A percentile compares a stretch with the other conserved stretches of the same genome.
phyloP scores from a whole-genome alignment of 805 yeast genomes.

The Schizosaccharomyces cryophilus region DNA sequence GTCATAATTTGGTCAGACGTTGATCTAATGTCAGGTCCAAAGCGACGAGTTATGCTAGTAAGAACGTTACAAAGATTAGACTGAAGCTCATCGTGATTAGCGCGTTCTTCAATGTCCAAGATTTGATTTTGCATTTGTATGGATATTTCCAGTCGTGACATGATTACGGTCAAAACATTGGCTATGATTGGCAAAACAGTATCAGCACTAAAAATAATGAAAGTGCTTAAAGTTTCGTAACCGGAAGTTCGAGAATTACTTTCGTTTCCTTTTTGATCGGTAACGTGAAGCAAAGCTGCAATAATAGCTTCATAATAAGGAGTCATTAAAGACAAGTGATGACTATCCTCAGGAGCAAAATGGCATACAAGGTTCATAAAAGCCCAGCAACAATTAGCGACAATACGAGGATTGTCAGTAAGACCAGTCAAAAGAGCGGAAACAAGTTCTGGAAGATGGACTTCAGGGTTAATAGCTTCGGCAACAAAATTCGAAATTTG shows the following conservation, averaged over 20 bases:
- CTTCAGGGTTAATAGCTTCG: conserved; percentile 42
- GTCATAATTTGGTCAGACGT: conserved; percentile 63
- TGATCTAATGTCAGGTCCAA: conserved; percentile 30
- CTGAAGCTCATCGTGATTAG: conserved; percentile 65
- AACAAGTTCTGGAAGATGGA: conserved; percentile 45
- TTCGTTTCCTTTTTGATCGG: conserved; percentile 60
- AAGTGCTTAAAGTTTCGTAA: conserved; percentile 68
- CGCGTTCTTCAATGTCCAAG: conserved; percentile 41
- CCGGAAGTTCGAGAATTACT: conserved; percentile 82
- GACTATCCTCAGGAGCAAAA: conserved; percentile 26
- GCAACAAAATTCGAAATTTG: conserved; percentile 74
- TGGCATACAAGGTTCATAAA: conserved; percentile 79
- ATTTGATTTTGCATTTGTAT: conserved; percentile 34
- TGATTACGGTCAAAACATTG: conserved; percentile 47
- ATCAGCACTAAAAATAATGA: conserved; percentile 51
- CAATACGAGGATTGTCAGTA: conserved; percentile 72
- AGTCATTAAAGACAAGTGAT: conserved; percentile 38
- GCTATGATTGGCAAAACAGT: conserved; percentile 47
- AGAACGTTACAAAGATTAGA: conserved; percentile 49
- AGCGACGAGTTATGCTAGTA: conserved; percentile 65
- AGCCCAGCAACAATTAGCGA: conserved; percentile 96
- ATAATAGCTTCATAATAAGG: conserved; percentile 45
- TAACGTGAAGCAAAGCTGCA: conserved; percentile 43
- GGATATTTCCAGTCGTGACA: conserved; percentile 49
- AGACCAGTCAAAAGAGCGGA: conserved; percentile 59